Evolutionary conservation across 768 basidiomycete genomes (phyloP).

Genomic region (Leccinum obscurum): DNA sequence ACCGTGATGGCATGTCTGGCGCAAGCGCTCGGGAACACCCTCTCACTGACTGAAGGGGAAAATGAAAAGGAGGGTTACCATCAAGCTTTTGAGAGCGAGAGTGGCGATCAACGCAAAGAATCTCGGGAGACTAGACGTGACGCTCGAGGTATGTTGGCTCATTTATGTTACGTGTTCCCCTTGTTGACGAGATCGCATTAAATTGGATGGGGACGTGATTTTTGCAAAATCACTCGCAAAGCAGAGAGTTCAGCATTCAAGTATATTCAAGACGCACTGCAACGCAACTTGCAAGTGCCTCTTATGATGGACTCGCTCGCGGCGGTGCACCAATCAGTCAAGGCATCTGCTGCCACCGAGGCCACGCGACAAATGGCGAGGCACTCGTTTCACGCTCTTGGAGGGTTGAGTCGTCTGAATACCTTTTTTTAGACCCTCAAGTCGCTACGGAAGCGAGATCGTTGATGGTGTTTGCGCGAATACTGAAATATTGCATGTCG

Average conservation of each 20-base stretch:
- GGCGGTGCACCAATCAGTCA: conserved; percentile 74
- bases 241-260: conserved; percentile 78
- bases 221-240: conserved; percentile 78
- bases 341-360: conserved; percentile 70
- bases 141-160: conserved; percentile 67
- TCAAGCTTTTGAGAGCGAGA: conserved; percentile 74
- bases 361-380: conserved; percentile 74
- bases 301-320: conserved; percentile 93
- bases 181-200: conserved; percentile 28
- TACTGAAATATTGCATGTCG: conserved; percentile 86
- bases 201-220: conserved; percentile 74
- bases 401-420: conserved; percentile 15
- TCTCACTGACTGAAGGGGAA: conserved; percentile 56
- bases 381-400: conserved; percentile 9
- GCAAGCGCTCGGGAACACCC: conserved; percentile 79
- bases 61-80: conserved; percentile 67
- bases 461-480: conserved; percentile 85
- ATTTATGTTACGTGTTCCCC: conserved; percentile 1
- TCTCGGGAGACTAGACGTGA: conserved; percentile 68
- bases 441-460: conserved; percentile 70
- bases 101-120: conserved; percentile 79
- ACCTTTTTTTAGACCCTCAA: conserved; percentile 50
- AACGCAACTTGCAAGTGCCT: conserved; percentile 87
- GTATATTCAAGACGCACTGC: conserved; percentile 82
- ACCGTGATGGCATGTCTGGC: conserved; percentile 89